Conservation (phyloP, 805 yeast species). For the Kregervanrija delftensis region DNA sequence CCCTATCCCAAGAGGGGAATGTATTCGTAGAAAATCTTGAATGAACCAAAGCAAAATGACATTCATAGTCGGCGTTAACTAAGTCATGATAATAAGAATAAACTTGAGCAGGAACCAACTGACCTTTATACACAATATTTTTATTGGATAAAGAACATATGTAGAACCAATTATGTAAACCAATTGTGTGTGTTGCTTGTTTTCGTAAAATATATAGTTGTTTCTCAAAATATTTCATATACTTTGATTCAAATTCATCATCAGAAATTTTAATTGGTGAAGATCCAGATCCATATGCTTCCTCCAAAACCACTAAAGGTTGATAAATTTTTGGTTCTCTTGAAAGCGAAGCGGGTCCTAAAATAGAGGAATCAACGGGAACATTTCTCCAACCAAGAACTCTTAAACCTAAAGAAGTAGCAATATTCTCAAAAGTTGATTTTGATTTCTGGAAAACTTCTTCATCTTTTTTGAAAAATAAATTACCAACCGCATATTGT, state of each 20-base stretch:
- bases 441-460: constrained; percentile 63
- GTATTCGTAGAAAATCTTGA: constrained; percentile 97
- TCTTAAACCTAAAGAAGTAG: constrained; percentile 63
- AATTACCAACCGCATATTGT: constrained; percentile 91
- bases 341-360: constrained; percentile 91
- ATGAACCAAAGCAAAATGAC: constrained; percentile 93
- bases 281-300: constrained; percentile 35
- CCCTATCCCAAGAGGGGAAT: constrained; percentile 99
- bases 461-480: constrained; percentile 86
- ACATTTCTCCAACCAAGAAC: constrained; percentile 94
- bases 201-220: constrained; percentile 82
- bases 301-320: constrained; percentile 77
- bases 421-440: constrained; percentile 74
- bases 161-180: constrained; percentile 95
- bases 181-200: constrained; percentile 84
- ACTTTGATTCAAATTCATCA: constrained; percentile 48
- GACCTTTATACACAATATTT: constrained; percentile 95
- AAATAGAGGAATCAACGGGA: constrained; percentile 88
- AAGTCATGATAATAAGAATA: constrained; percentile 92
- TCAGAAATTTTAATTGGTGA: constrained; percentile 30
- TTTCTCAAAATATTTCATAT: constrained; percentile 67
- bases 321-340: constrained; percentile 89
- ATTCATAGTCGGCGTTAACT: constrained; percentile 84
- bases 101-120: constrained; percentile 93
- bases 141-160: constrained; percentile 85